Base-by-base conservation (phyloP, 2,329 filamentous ascomycete species). In the Pseudogymnoascus sp. region DNA sequence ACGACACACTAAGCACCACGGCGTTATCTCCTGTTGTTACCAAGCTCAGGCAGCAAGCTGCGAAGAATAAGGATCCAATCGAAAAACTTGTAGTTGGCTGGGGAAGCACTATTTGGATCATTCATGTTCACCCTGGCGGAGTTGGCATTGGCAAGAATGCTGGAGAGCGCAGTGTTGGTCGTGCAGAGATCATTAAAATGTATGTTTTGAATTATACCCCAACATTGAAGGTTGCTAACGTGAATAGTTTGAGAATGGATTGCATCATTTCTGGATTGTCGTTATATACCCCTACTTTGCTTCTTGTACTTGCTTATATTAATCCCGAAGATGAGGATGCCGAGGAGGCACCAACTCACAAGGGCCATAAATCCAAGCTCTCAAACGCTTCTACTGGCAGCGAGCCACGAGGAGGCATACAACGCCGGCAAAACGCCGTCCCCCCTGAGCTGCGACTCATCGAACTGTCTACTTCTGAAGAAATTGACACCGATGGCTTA, bases 221-320 rank as follows among this genome's bases (percentile, higher is more conserved):
- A 47, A 4, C 23, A 8, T 14, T 42, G 16, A 51, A 0, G 6
- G 42, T 1, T n/a, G 14, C 18, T 11, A 45, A 57, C 5, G n/a
- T 8, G 69, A 77, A 26, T 68, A 93, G 89, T 77, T 84, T 97
- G 77, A 90, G 92, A 72, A 96, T 95, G 77, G 95, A 99, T 79
- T 97, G 95, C 80, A 92, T 96, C 75, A 91, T 99, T 80, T 96
- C 95, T 74, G 95, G 95, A 71, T 89, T 99, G 76, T 96, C 93
- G 68, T 83, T 99, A 77, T 97, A 97, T 86, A 96, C 92, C 73
- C 91, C 91, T 73, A 95, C 86, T 73, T 82, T 96, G 69, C 83
- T 99, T 75, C 84, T 96, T 71, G 89, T 97, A 71, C 88, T 99
- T 77, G 93, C 93, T 73, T 97, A 96, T 77, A 87, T 92, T 71